A percentile compares a stretch with the other conserved stretches of the same genome.
These are phyloP conservation scores for Beauveria asiatica DNA, from an alignment of 2,329 filamentous ascomycete genomes.

Conservation along the genomic window DNA sequence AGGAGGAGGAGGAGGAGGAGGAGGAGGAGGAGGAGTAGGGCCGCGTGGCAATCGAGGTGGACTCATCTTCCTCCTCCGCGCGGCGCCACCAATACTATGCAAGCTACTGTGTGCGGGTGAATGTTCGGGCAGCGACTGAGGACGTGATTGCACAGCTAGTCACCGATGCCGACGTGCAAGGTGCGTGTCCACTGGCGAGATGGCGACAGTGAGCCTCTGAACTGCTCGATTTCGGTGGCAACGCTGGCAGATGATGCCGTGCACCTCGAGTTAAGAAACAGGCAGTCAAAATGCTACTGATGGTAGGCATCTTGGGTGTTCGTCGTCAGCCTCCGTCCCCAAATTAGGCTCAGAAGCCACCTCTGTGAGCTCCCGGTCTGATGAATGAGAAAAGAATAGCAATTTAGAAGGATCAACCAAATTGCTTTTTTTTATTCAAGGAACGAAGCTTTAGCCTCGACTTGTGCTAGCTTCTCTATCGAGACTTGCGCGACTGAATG, in stretches of 20 bases:
- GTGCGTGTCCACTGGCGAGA: neutral
- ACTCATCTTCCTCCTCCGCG: neutral
- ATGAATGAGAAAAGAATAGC: neutral
- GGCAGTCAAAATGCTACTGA: neutral
- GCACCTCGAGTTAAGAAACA: neutral
- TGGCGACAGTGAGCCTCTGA: neutral
- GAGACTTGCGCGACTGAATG: neutral
- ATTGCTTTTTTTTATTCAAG: neutral
- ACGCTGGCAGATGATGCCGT: neutral
- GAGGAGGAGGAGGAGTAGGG: neutral
- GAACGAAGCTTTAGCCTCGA: neutral
- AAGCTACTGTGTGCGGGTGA: neutral
- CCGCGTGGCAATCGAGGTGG: neutral
- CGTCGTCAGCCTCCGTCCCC: neutral
- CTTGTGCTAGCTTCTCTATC: neutral
- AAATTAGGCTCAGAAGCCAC: neutral
- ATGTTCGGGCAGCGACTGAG: neutral
- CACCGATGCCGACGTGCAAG: neutral
- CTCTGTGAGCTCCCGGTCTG: neutral
- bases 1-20: neutral
- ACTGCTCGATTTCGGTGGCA: neutral
- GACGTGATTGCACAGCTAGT: neutral
- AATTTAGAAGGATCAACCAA: neutral
- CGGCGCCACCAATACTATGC: neutral
- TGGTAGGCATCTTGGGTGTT: neutral